phyloP scores from a whole-genome alignment of 345 rosid species.

The Stellera chamaejasme region DNA sequence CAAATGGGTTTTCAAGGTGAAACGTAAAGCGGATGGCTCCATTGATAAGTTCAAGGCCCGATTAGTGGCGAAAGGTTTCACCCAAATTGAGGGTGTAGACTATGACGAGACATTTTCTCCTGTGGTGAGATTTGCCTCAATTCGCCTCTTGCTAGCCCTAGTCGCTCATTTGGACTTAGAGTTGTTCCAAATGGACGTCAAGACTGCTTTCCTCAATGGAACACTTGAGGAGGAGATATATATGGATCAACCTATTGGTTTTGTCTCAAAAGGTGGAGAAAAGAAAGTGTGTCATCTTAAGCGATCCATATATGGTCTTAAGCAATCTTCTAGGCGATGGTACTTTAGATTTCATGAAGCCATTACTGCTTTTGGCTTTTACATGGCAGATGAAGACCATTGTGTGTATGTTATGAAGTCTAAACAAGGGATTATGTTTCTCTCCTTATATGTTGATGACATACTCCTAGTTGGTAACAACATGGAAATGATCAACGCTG shows the following conservation, averaged over 20 bases:
- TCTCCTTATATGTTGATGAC: neutral
- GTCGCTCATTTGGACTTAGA: conserved; percentile 3
- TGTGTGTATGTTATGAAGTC: conserved; percentile 5
- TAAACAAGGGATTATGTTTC: neutral
- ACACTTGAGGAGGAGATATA: conserved; percentile 2
- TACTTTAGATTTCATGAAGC: conserved; percentile 3
- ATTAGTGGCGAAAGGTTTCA: neutral
- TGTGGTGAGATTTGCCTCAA: neutral
- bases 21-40: neutral
- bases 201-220: conserved; percentile 1
- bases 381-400: conserved; percentile 9
- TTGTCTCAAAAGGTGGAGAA: neutral
- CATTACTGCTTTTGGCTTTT: neutral
- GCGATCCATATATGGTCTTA: conserved; percentile 7
- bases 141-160: neutral
- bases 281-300: conserved; percentile 4
- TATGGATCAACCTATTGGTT: neutral
- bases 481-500: neutral
- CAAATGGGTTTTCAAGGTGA: conserved; percentile 1
- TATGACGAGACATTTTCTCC: conserved; percentile 7
- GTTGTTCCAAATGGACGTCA: neutral
- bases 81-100: neutral
- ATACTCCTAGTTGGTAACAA: neutral
- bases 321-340: conserved; percentile 7
- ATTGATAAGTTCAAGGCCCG: neutral